Conservation (phyloP, 768 basidiomycete genomes). For the Termitomyces sp. region DNA sequence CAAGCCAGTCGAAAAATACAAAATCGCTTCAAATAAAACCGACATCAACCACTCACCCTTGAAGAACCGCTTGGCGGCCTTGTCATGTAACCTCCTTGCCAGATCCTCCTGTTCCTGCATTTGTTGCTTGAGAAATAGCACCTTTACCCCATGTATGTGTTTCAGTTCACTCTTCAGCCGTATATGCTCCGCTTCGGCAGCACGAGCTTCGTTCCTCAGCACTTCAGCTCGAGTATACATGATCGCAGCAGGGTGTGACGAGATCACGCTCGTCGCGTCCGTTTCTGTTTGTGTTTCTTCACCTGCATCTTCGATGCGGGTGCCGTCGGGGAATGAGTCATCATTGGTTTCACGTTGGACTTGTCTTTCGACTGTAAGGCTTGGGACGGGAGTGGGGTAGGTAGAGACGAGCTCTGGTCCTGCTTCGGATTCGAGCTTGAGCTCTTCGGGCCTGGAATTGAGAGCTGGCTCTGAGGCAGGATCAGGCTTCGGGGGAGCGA, state of each 20-base stretch:
- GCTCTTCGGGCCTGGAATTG: not conserved
- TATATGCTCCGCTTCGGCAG: slow-evolving; percentile 27
- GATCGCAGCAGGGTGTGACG: slow-evolving; percentile 25
- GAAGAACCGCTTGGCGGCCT: slow-evolving; percentile 43
- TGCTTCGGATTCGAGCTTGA: not conserved
- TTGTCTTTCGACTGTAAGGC: slow-evolving; percentile 1
- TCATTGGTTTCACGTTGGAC: not conserved
- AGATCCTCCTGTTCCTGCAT: slow-evolving; percentile 31
- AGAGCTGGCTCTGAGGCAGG: not conserved
- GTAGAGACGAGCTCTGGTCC: slow-evolving; percentile 8
- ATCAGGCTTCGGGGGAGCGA: slow-evolving; percentile 14
- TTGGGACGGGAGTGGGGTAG: slow-evolving; percentile 7
- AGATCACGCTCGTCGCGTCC: slow-evolving; percentile 25
- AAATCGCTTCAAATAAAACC: not conserved
- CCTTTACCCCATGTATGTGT: slow-evolving; percentile 28
- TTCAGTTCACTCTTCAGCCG: slow-evolving; percentile 24
- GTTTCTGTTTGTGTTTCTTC: slow-evolving; percentile 18
- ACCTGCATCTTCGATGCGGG: slow-evolving; percentile 1
- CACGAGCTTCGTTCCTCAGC: slow-evolving; percentile 36
- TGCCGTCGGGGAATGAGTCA: not conserved
- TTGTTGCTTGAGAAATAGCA: slow-evolving; percentile 33
- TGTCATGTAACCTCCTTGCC: slow-evolving; percentile 36
- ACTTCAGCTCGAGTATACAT: slow-evolving; percentile 32
- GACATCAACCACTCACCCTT: slow-evolving; percentile 30
- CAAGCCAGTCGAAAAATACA: not conserved